Conservation (phyloP, 345 rosid genomes). For the Tarenaya hassleriana region DNA sequence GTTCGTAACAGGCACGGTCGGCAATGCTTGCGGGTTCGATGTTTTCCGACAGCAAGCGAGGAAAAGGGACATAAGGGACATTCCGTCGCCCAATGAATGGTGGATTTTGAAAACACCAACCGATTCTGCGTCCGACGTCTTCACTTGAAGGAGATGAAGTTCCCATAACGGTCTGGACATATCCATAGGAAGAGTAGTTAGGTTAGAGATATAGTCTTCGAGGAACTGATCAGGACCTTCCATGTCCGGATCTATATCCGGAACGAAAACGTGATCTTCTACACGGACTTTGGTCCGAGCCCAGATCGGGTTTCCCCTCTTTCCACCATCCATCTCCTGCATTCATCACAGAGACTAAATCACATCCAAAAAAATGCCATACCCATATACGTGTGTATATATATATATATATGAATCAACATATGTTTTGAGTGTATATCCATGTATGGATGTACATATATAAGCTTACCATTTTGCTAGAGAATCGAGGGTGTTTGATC, state of each 20-base stretch:
- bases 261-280: constrained; percentile 42
- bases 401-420: not conserved
- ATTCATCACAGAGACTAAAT: too few relatives aligned
- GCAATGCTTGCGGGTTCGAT: constrained; percentile 40
- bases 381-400: too few relatives aligned
- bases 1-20: constrained; percentile 36
- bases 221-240: constrained; percentile 38
- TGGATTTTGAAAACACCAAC: constrained; percentile 28
- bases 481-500: constrained; percentile 66
- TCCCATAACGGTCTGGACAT: constrained; percentile 56
- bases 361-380: too few relatives aligned
- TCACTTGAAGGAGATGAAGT: constrained; percentile 48
- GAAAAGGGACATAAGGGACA: constrained; percentile 47
- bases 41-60: constrained; percentile 38
- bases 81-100: constrained; percentile 43
- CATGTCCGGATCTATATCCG: constrained; percentile 23
- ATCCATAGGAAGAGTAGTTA: constrained; percentile 41
- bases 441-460: too few relatives aligned
- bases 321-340: not conserved
- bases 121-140: constrained; percentile 50
- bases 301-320: constrained; percentile 42
- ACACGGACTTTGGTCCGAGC: constrained; percentile 32
- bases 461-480: constrained; percentile 45
- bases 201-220: constrained; percentile 46
- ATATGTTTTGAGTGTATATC: too few relatives aligned